These are phyloP conservation scores for Simmondsia chinensis DNA, from an alignment of 148 eudicot species.

Conservation along the genomic window DNA sequence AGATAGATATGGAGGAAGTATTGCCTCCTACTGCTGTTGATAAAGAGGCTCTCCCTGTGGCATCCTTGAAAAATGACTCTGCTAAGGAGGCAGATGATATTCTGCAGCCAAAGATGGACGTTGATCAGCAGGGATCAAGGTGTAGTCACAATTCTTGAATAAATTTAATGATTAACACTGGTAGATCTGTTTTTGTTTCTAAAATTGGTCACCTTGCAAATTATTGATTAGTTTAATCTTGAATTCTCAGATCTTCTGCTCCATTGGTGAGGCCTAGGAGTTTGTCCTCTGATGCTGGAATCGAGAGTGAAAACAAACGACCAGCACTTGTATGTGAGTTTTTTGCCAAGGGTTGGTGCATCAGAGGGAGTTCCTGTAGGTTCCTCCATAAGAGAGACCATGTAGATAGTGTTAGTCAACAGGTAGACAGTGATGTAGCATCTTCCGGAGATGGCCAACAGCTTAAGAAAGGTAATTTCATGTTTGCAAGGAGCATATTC, in stretches of 20 bases:
- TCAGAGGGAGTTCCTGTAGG: conserved; percentile 79
- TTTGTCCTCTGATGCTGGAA: conserved; percentile 33
- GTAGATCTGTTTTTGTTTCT: conserved; percentile 7
- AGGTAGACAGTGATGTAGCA: conserved; percentile 24
- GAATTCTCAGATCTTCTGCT: conserved; percentile 49
- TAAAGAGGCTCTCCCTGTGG: conserved; percentile 17
- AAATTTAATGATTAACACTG: neutral
- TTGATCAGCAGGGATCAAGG: conserved; percentile 37
- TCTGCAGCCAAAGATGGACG: conserved; percentile 26
- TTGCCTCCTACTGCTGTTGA: conserved; percentile 4
- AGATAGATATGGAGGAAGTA: conserved; percentile 16
- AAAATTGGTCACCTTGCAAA: conserved; percentile 19
- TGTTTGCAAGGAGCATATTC: conserved; percentile 10
- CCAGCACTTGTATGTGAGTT: conserved; percentile 55
- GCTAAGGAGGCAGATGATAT: conserved; percentile 18
- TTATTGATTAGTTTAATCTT: too few species aligned
- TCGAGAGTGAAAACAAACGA: conserved; percentile 42
- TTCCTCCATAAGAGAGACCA: conserved; percentile 62
- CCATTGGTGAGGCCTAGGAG: conserved; percentile 51
- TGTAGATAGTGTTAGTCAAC: conserved; percentile 18
- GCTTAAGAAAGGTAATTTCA: conserved; percentile 35
- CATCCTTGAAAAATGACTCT: conserved; percentile 7
- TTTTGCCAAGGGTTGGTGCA: conserved; percentile 93
- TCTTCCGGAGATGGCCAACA: conserved; percentile 20
- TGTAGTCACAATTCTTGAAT: conserved; percentile 15